Evolutionary conservation across 2,329 filamentous ascomycete species (phyloP), one percentile per base, ranked within the genome.

Genomic region (Cladosporium phlei): DNA sequence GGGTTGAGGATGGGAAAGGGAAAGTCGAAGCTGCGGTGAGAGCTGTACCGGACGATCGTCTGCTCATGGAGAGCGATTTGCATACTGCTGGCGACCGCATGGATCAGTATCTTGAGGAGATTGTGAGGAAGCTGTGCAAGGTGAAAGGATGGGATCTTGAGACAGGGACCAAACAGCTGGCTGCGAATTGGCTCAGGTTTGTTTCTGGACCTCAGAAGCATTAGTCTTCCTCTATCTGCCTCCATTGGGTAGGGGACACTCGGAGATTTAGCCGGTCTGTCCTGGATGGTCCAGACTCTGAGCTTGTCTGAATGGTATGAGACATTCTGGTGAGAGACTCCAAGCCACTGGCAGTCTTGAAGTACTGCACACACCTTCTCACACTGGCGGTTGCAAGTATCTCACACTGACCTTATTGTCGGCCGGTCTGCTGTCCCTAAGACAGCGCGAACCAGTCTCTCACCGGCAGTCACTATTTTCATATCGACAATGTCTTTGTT

Each of bases 11-110:
- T 66, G 59, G 62, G 52, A 34, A 72, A 71, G 57, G 61, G 3
- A 78, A 82, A 47, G 79, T 79, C 3, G 75, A 79, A 19, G 81
- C 89, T 16, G 77, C 83, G 16, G 76, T 97, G 38, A 78, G 76
- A 50, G 76, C 77, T 2, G 74, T 94, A 3, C 91, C 93, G 0
- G 85, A 88, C 54, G 79, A 91, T 55, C 77, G 82, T 44, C 71
- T 98, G 10, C 74, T 98, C 16, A 76, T 95, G 2, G 93, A 98
- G 67, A 97, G 89, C 62, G 93, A 98, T 66, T 64, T 96, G 49
- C 88, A 97, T 65, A 78, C 71, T 16, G 93, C 91, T 0, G 93
- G 93, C 0, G 73, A 81, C 1, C 70, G 76, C 40, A 95, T 97
- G 86, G 93, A 97, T 61, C 67, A 70, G 2, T 70, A 80, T 49